Evolutionary conservation across 176 grass and related monocot species (phyloP), one percentile per base, ranked within the genome.

Genomic region (Pontederia paniculata): DNA sequence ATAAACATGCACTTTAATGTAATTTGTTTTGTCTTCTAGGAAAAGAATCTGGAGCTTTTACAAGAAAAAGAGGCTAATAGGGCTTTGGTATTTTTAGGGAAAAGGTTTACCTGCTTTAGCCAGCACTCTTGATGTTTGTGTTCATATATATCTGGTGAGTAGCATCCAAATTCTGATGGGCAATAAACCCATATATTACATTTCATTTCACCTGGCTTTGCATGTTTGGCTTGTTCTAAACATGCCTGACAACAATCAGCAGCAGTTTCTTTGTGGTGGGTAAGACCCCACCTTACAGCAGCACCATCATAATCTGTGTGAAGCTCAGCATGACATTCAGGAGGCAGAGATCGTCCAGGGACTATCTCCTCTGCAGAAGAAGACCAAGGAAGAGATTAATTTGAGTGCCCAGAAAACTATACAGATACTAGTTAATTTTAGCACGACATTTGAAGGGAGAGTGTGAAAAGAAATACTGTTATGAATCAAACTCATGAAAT

Each of bases 151-250:
- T 95, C 89, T 50, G 89, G 89, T 18, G 84, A 85, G 63, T 63
- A 85, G 69, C 89, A 95, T 52, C 89, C 89, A 75, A 75, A 85
- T 46, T 95, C 89, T 50, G 89, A 95, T 23, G 89, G 89, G 57
- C 84, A 95, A 74, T 95, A 95, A 43, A 95, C 89, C 89, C 89
- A 95, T 64, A 95, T 88, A 66, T 95, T 95, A 65, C 89, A 95
- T 73, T 79, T 88, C 50, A 75, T 28, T 74, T 95, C 75, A 52
- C 89, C 89, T 55, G 81, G 72, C 69, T 72, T 95, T 37, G 84
- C 81, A 74, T 74, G 70, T 69, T 74, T 85, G 66, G 89, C 84
- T 51, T 95, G 89, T 69, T 95, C 89, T 37, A 95, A 45, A 58
- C 89, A 95, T 57, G 84, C 78, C 75, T 95, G 81, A 57, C 89